phyloP scores from a whole-genome alignment of 257 asterid species.

The Ilex aquifolium region DNA sequence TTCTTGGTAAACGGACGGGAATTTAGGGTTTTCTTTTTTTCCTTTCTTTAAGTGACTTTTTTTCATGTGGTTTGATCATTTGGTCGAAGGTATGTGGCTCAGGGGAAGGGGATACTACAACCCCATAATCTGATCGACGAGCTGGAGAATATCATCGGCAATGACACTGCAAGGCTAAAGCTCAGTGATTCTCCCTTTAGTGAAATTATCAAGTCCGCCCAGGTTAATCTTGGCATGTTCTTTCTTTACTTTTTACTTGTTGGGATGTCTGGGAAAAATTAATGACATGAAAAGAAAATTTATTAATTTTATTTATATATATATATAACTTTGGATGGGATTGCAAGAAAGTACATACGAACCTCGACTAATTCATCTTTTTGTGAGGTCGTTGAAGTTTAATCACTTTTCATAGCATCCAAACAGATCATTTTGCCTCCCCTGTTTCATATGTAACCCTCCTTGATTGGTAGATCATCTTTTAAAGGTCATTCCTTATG shows the following conservation, averaged over 20 bases:
- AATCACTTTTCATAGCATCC: too few relatives aligned
- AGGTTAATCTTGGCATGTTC: slow-evolving; percentile 29
- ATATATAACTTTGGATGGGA: not conserved
- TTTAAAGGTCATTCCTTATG: too few relatives aligned
- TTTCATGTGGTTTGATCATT: not conserved
- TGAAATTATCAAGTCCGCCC: slow-evolving; percentile 73
- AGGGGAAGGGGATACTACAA: slow-evolving; percentile 93
- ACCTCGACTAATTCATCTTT: not conserved
- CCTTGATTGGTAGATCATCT: too few relatives aligned
- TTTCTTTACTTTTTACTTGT: not conserved
- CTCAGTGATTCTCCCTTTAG: slow-evolving; percentile 76
- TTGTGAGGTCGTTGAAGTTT: too few relatives aligned
- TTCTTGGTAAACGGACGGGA: not conserved
- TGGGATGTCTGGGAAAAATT: not conserved
- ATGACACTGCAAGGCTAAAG: slow-evolving; percentile 33
- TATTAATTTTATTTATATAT: not conserved
- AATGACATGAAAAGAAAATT: not conserved
- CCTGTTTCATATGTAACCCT: too few relatives aligned
- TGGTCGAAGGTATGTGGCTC: slow-evolving; percentile 67
- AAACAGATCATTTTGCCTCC: too few relatives aligned
- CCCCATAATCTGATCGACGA: slow-evolving; percentile 87
- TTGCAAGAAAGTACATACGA: not conserved
- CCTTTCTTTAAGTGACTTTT: not conserved
- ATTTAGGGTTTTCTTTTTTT: not conserved
- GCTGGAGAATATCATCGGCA: slow-evolving; percentile 52